These are phyloP conservation scores for Globisporangium mamillatum DNA, from an alignment of 352 stramenopile species.

Conservation along the genomic window DNA sequence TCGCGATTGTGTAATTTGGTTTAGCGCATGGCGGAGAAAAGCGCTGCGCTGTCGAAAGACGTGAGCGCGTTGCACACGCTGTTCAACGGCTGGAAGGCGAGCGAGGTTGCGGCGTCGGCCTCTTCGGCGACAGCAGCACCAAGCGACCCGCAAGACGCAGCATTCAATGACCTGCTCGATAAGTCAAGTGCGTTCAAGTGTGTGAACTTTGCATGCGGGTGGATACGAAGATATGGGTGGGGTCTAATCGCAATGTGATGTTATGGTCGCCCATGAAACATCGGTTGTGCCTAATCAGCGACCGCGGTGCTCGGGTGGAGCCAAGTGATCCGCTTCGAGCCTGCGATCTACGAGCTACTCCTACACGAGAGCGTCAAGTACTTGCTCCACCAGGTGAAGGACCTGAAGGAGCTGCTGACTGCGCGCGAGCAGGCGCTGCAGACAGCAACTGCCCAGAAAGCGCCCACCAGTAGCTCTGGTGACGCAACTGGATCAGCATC, in stretches of 20 bases:
- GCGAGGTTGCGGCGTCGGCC: conserved; percentile 24
- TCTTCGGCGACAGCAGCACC: not conserved
- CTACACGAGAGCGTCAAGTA: conserved; percentile 70
- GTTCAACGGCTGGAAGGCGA: conserved; percentile 56
- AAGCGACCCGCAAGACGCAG: conserved; percentile 20
- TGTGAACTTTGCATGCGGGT: not conserved
- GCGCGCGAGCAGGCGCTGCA: conserved; percentile 41
- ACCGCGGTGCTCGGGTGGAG: conserved; percentile 42
- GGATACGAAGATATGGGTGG: not conserved
- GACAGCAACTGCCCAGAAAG: not conserved
- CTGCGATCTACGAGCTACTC: conserved; percentile 62
- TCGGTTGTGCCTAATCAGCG: conserved; percentile 19
- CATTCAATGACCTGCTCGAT: conserved; percentile 37
- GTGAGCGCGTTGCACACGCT: conserved; percentile 41
- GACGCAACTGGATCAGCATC: not conserved
- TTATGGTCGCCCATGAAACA: not conserved
- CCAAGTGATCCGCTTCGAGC: conserved; percentile 44
- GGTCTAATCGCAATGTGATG: not conserved
- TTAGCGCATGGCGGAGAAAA: conserved; percentile 58
- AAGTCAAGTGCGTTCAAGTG: conserved; percentile 39
- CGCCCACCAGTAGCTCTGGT: not conserved
- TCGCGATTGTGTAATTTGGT: not conserved
- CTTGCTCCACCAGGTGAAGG: conserved; percentile 47
- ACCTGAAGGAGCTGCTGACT: conserved; percentile 58
- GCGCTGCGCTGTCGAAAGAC: conserved; percentile 50